Conservation (phyloP, 495 filamentous ascomycete genomes). For the Hyaloscypha variabilis region DNA sequence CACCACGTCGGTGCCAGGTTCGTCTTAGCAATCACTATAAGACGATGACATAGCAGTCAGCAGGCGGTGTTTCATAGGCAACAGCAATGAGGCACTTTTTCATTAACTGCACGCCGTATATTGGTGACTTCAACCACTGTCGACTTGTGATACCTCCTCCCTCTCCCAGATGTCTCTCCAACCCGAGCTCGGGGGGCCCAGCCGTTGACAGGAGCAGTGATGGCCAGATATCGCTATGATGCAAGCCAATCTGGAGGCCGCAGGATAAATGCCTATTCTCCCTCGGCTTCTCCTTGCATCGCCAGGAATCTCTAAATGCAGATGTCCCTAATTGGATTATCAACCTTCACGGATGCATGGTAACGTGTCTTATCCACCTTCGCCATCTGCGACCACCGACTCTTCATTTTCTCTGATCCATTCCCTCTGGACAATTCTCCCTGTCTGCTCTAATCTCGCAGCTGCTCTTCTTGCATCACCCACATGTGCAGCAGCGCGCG, state of each 20-base stretch:
- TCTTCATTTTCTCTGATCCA: constrained; percentile 26
- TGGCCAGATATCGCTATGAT: background rate
- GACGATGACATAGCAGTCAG: background rate
- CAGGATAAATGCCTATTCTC: background rate
- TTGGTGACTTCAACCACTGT: background rate
- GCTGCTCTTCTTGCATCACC: constrained; percentile 26
- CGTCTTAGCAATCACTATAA: background rate
- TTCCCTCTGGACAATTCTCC: constrained; percentile 29
- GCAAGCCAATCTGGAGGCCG: background rate
- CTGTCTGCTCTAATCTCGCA: constrained; percentile 28
- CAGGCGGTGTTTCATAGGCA: background rate
- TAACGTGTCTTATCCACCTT: constrained; percentile 2
- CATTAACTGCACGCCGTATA: background rate
- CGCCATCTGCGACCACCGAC: background rate
- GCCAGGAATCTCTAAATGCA: background rate
- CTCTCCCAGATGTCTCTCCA: background rate
- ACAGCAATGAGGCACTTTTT: background rate
- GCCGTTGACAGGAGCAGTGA: background rate
- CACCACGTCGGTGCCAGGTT: background rate
- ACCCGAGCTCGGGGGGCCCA: background rate
- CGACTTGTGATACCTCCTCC: background rate
- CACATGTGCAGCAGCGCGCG: constrained; percentile 15
- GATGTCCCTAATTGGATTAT: background rate
- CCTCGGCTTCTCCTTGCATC: background rate
- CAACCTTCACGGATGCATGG: background rate